Conservation (phyloP, 768 basidiomycete genomes). For the Mycena filopes region DNA sequence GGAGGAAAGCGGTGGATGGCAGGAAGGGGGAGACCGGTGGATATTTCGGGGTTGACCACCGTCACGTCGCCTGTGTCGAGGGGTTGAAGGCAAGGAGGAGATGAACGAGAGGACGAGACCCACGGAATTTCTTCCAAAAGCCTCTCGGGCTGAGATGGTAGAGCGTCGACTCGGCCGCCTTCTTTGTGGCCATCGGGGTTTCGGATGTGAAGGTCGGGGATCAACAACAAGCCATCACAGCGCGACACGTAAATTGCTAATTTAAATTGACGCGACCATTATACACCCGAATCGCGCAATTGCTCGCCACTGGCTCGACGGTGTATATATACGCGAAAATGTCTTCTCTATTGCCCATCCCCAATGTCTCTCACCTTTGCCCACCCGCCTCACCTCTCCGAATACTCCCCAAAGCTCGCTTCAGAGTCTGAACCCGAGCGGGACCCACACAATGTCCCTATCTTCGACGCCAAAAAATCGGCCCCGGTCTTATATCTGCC, state of each 20-base stretch:
- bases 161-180: slow-evolving; percentile 86
- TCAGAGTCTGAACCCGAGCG: slow-evolving; percentile 32
- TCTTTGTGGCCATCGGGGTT: slow-evolving; percentile 73
- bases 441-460: slow-evolving; percentile 68
- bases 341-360: not conserved
- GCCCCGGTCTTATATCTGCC: slow-evolving; percentile 82
- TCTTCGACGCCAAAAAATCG: slow-evolving; percentile 53
- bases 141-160: slow-evolving; percentile 92
- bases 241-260: slow-evolving; percentile 1
- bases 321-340: too few species aligned
- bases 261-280: not conserved
- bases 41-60: slow-evolving; percentile 91
- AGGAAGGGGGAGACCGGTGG: slow-evolving; percentile 86
- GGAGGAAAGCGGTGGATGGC: slow-evolving; percentile 82
- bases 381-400: slow-evolving; percentile 47
- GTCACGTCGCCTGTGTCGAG: slow-evolving; percentile 75
- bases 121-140: slow-evolving; percentile 97
- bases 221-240: slow-evolving; percentile 2
- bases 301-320: not conserved
- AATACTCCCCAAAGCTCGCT: slow-evolving; percentile 19
- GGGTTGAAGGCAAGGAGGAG: slow-evolving; percentile 18
- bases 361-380: slow-evolving; percentile 42
- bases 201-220: not conserved
- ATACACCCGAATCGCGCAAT: slow-evolving; percentile 11
- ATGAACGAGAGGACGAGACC: slow-evolving; percentile 41